Evolutionary conservation across 768 basidiomycete genomes (phyloP).

Genomic region (Saitozyma sp.): DNA sequence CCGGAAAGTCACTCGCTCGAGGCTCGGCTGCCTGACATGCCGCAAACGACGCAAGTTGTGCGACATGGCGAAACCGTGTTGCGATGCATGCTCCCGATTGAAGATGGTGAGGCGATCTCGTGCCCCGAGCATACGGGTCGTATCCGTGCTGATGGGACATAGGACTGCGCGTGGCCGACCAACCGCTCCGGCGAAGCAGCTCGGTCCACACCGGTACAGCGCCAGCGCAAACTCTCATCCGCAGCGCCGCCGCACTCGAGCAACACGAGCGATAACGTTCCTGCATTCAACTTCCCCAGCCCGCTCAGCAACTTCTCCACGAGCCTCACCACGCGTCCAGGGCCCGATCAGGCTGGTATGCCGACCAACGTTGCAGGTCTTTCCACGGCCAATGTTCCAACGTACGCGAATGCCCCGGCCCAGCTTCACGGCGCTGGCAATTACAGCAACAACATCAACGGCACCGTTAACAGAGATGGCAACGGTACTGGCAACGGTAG

Average conservation of each 20-base stretch:
- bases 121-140: neutral
- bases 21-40: slow-evolving; percentile 36
- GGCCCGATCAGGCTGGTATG: neutral
- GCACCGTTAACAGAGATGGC: too few species aligned
- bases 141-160: neutral
- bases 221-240: neutral
- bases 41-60: slow-evolving; percentile 37
- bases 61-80: slow-evolving; percentile 30
- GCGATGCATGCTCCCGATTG: slow-evolving; percentile 32
- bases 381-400: neutral
- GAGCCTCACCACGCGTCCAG: neutral
- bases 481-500: too few species aligned
- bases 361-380: neutral
- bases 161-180: neutral
- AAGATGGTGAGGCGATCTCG: slow-evolving; percentile 18
- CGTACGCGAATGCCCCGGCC: too few species aligned
- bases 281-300: too few species aligned
- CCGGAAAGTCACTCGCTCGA: slow-evolving; percentile 33
- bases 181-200: neutral
- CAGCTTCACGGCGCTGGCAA: too few species aligned
- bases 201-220: neutral
- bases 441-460: too few species aligned
- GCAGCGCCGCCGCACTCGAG: neutral
- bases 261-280: neutral
- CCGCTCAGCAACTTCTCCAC: neutral